Conservation (phyloP, 306 rosid species). For the Ormosia semicastrata region DNA sequence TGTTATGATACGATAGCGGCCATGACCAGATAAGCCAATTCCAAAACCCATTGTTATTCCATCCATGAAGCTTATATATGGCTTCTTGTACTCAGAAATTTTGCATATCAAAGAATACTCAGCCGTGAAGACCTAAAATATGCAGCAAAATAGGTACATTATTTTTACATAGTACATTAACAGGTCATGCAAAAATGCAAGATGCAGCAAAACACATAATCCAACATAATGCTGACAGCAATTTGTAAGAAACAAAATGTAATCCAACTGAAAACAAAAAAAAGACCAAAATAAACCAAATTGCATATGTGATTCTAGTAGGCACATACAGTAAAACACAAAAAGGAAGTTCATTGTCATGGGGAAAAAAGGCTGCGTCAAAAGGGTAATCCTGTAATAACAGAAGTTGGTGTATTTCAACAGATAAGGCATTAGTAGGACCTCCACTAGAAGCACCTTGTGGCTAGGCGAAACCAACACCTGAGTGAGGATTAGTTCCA, state of each 20-base stretch:
- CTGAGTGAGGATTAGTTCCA: background rate
- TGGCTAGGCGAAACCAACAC: slow-evolving; percentile 10
- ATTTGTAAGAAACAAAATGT: slow-evolving; percentile 8
- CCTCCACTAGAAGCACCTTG: slow-evolving; percentile 10
- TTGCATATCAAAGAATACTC: slow-evolving; percentile 96
- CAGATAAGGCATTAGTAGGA: background rate
- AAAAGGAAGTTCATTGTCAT: slow-evolving; percentile 8
- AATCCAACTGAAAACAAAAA: background rate
- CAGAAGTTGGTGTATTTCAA: background rate
- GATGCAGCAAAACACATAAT: background rate
- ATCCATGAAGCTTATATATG: slow-evolving; percentile 92
- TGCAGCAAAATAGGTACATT: slow-evolving; percentile 14
- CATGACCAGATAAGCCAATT: slow-evolving; percentile 95
- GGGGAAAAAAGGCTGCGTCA: background rate
- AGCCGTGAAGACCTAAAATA: slow-evolving; percentile 79
- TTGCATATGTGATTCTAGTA: background rate
- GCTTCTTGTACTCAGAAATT: slow-evolving; percentile 85
- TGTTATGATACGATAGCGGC: slow-evolving; percentile 83
- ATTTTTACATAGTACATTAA: slow-evolving; percentile 4
- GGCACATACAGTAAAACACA: slow-evolving; percentile 9
- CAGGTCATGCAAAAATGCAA: slow-evolving; percentile 26
- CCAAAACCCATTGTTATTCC: slow-evolving; percentile 99
- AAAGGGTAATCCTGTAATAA: slow-evolving; percentile 11
- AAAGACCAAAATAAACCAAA: slow-evolving; percentile 16
- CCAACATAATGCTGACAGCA: slow-evolving; percentile 1